Evolutionary conservation across 345 rosid genomes (phyloP), one percentile per base, ranked within the genome.

Genomic region (Citrus trifoliata): DNA sequence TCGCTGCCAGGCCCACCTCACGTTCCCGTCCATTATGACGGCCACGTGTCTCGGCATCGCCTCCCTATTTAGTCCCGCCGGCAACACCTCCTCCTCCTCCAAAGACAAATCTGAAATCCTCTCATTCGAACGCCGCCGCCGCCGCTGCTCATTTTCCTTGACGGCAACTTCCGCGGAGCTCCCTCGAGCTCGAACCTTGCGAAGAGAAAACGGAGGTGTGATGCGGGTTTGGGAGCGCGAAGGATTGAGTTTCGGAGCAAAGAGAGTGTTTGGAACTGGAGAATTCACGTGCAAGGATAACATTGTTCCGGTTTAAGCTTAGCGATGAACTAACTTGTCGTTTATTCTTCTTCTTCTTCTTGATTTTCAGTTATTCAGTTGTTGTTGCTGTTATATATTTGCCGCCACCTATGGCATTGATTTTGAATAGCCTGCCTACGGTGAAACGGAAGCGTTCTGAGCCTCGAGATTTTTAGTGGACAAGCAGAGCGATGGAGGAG

Each of bases 1-100:
- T 21, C 79, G 80, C 75, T 84, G 86, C 70, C 83, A 82, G 10
- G 95, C 94, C 94, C 95, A 94, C 81, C 95, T 79, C 18, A 82
- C 97, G 67, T 89, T 94, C 5, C 98, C 97, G 46, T 91, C 98
- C 97, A 94, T 92, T 67, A 94, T 91, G 53, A 92, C 80, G 63
- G 98, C 97, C 63, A 94, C 97, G 67, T 94, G 97, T 58, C 84
- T 87, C 63, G 98, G 95, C 90, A 94, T 83, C 70, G 84, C 67
- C 71, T 90, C 90, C 2, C 73, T 38, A 4, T n/a, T 78, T 7
- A 92, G 87, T 27, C 86, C 93, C 13, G 62, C 82, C 76, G 97
- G 98, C 28, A 85, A 74, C 68, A 75, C 67, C 78, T 74, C 81
- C 75, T 75, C 58, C 75, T 75, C 58, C 16, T 42, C 51, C 51